Evolutionary conservation across 306 rosid genomes (phyloP), one percentile per base, ranked within the genome.

Genomic region (Vachellia collinsii): DNA sequence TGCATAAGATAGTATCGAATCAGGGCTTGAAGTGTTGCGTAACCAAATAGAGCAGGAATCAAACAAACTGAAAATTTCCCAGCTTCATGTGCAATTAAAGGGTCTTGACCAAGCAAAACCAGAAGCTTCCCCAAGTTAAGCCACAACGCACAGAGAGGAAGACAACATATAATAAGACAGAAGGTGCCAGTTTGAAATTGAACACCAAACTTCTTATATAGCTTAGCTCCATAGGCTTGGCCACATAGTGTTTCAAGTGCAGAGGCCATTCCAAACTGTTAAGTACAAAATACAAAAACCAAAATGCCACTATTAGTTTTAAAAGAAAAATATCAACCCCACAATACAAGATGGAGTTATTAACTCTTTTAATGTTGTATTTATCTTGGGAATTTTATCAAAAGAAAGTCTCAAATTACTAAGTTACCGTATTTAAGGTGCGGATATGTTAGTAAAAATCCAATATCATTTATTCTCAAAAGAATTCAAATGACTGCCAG

Each of bases 41-140:
- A 88, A n/a, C 90, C 97, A 77, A 91, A 88, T 37, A 94, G 94
- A 42, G 93, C 91, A 77, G 98, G 98, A 50, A 94, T 82, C 74
- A 91, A 88, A 78, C 88, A 89, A 8, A 83, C 7, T 11, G 86
- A 83, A 85, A 89, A 89, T 59, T 83, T 88, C 6, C 97, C 97
- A 17, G 97, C 91, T 84, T 91, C 94, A 11, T 51, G 83, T 50
- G 97, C 87, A 80, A 94, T 86, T 83, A 81, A 70, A 87, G 97
- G 97, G 86, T 94, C 94, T 86, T 94, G 98, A 11, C 97, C 98
- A 61, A 90, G 71, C 1, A 88, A 75, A 46, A 38, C 25, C 4
- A 94, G 90, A 34, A 94, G 0, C 17, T 83, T 87, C 78, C 66
- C 97, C 86, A 90, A 83, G 81, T 63, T 53, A 22, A 90, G 54